Conservation (phyloP, 371 early-diverging fungal species). For the Mucor saturninus region DNA sequence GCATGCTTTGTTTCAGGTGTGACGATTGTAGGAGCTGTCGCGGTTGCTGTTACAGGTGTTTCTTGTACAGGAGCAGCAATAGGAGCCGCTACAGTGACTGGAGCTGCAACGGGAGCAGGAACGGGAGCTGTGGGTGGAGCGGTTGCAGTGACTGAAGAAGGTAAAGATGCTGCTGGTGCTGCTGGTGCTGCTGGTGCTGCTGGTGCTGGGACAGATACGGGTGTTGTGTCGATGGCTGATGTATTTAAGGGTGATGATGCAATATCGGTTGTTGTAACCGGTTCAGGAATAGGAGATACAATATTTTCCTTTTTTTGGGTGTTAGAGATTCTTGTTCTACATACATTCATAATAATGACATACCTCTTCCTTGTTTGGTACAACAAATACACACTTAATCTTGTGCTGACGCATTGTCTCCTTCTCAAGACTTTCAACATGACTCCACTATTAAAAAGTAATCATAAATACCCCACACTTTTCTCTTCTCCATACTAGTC, state of each 20-base stretch:
- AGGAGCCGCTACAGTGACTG: background rate
- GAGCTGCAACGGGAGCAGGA: background rate
- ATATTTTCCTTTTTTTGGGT: background rate
- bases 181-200: slow-evolving; percentile 2
- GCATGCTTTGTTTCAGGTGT: background rate
- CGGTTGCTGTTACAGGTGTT: background rate
- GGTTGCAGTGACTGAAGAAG: background rate
- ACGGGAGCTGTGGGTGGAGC: background rate
- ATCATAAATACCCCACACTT: slow-evolving; percentile 8
- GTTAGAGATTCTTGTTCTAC: background rate
- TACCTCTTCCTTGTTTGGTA: slow-evolving; percentile 4
- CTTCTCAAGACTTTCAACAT: slow-evolving; percentile 55
- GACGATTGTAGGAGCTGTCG: background rate
- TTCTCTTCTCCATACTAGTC: background rate
- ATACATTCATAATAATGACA: background rate
- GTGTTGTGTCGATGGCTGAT: background rate
- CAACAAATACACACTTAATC: slow-evolving; percentile 61
- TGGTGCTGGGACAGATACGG: background rate
- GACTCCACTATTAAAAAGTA: slow-evolving; percentile 55
- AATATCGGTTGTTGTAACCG: slow-evolving; percentile 15
- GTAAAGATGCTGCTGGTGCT: background rate
- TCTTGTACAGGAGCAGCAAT: no score
- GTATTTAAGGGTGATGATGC: slow-evolving; percentile 11
- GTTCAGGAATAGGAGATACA: slow-evolving; percentile 14
- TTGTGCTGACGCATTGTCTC: slow-evolving; percentile 66